Evolutionary conservation across 805 yeast species (phyloP).

Genomic region (Candida ascalaphidarum): DNA sequence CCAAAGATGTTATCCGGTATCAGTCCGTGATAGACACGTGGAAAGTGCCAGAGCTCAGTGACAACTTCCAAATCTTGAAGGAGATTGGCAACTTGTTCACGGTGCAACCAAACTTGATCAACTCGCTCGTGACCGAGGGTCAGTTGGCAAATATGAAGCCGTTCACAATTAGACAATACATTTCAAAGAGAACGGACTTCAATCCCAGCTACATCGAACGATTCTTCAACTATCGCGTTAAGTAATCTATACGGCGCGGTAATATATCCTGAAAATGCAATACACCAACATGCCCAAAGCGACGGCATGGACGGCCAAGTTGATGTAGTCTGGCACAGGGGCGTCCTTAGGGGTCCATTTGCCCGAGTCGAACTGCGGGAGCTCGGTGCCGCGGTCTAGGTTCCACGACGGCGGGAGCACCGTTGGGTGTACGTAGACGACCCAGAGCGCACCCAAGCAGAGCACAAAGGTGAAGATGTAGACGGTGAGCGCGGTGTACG

Average conservation of each 20-base stretch:
- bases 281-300: too few species aligned
- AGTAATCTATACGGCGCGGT: slow-evolving; percentile 7
- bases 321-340: too few species aligned
- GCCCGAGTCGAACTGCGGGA: too few species aligned
- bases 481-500: slow-evolving; percentile 24
- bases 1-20: slow-evolving; percentile 75
- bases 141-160: slow-evolving; percentile 61
- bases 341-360: too few species aligned
- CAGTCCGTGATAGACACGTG: slow-evolving; percentile 63
- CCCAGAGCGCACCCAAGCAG: slow-evolving; percentile 1
- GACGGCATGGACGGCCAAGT: too few species aligned
- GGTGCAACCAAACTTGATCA: slow-evolving; percentile 71
- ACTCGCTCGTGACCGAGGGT: slow-evolving; percentile 75
- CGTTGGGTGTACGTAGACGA: too few species aligned
- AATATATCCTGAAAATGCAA: slow-evolving; percentile 2
- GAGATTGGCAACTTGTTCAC: slow-evolving; percentile 82
- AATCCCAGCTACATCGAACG: slow-evolving; percentile 43
- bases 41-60: slow-evolving; percentile 52
- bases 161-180: slow-evolving; percentile 53
- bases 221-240: slow-evolving; percentile 28
- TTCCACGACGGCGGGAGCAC: too few species aligned
- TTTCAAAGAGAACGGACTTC: slow-evolving; percentile 64
- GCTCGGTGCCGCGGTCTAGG: too few species aligned
- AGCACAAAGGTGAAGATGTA: slow-evolving; percentile 6
- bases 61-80: slow-evolving; percentile 59